A percentile compares a stretch with the other conserved stretches of the same genome.
These are phyloP conservation scores for Apiospora arundinis DNA, from an alignment of 2,329 filamentous ascomycete species.

Conservation along the genomic window DNA sequence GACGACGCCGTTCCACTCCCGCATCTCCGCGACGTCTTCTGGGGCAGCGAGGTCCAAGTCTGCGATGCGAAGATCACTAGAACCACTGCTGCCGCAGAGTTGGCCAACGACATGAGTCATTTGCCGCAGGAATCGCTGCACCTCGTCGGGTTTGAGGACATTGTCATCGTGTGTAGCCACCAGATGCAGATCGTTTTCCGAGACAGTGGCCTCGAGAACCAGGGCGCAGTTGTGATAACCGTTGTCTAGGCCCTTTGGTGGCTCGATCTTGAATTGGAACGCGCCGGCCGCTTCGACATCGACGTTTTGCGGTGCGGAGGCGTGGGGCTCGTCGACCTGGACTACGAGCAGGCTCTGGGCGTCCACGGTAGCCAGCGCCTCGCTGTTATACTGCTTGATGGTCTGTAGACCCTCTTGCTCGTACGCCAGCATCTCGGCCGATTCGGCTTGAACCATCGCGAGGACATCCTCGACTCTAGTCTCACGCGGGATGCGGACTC, in stretches of 20 bases:
- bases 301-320: constrained; percentile 11
- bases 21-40: constrained; percentile 13
- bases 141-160: constrained; percentile 17
- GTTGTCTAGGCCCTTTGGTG: not conserved
- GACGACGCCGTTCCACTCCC: constrained; percentile 8
- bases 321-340: constrained; percentile 18
- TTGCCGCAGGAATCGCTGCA: constrained; percentile 23
- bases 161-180: constrained; percentile 20
- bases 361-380: constrained; percentile 20
- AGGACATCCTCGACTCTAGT: not conserved
- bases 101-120: constrained; percentile 20
- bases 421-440: constrained; percentile 19
- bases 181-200: constrained; percentile 13
- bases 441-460: constrained; percentile 19
- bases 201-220: constrained; percentile 16
- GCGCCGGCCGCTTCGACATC: not conserved
- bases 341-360: constrained; percentile 23
- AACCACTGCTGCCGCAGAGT: not conserved
- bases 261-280: not conserved
- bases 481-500: not conserved
- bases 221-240: not conserved
- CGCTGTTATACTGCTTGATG: constrained; percentile 22
- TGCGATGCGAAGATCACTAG: not conserved
- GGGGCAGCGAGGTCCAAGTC: constrained; percentile 18
- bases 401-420: constrained; percentile 25